Percentiles rank a stretch among this genome's conserved stretches.
Evolutionary conservation across 1,284 basidiomycete species (phyloP).

Genomic region (Singerocomus inundabilis): DNA sequence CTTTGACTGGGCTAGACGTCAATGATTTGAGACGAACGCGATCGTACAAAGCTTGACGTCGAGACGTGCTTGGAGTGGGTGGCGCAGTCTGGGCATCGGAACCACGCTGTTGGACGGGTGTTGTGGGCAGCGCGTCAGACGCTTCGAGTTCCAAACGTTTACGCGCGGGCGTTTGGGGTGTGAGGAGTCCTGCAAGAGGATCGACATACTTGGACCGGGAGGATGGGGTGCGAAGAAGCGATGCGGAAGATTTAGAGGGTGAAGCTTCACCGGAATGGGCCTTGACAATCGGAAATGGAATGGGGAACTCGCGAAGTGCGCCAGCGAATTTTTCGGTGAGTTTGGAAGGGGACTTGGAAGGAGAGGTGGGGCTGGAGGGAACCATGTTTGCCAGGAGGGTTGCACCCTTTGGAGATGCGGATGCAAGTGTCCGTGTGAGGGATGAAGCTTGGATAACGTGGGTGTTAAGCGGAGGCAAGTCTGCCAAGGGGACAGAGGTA

Average conservation of each 20-base stretch:
- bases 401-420: conserved; percentile 63
- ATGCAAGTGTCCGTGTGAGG: conserved; percentile 65
- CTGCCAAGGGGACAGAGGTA: conserved; percentile 54
- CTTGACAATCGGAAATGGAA: conserved; percentile 50
- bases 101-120: conserved; percentile 62
- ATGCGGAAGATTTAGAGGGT: conserved; percentile 38
- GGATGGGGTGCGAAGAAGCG: conserved; percentile 56
- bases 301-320: conserved; percentile 38
- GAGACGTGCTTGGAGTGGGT: conserved; percentile 67
- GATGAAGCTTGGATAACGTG: conserved; percentile 55
- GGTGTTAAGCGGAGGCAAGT: conserved; percentile 56
- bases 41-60: conserved; percentile 74
- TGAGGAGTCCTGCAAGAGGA: conserved; percentile 36
- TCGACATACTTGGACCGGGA: conserved; percentile 39
- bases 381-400: conserved; percentile 41
- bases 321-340: conserved; percentile 12
- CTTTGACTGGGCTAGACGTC: conserved; percentile 63
- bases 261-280: conserved; percentile 39
- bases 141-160: conserved; percentile 34
- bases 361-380: conserved; percentile 48
- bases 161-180: conserved; percentile 51
- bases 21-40: conserved; percentile 71
- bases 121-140: conserved; percentile 50
- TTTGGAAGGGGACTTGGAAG: conserved; percentile 49
- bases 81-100: conserved; percentile 52